Base-by-base conservation (phyloP, 2,329 filamentous ascomycete species). In the Cadophora gregata region DNA sequence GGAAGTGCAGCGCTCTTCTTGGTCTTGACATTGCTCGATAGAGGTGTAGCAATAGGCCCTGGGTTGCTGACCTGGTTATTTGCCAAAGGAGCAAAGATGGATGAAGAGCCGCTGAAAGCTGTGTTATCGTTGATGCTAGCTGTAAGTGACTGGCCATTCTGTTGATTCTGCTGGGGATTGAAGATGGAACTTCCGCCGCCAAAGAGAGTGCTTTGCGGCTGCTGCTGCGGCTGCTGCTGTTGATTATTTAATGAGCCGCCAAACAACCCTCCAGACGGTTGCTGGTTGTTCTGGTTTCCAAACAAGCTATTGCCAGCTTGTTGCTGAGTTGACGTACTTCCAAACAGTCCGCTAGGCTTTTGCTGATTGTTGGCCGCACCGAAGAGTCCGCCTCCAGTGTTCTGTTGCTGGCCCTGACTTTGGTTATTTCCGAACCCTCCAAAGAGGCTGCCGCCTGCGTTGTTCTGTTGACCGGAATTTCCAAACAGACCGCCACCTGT, bases 81-180 rank as follows among this genome's bases (percentile, higher is more conserved):
- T 72, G 84, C 84, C 19, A 97, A 81, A 62, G 89, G 90, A 36
- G 89, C 87, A 79, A 98, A 98, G 24, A 99, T 85, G 1, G 93
- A 93, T 55, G 92, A 88, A 62, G 92, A 93, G 48, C 96, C 96
- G 75, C 96, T 96, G 75, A 97, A 99, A 0, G 96, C 95, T 62
- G 92, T 93, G n/a, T 89, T 84, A 70, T 95, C 93, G 67, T 88
- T 89, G 64, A 96, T 86, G 68, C 93, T 96, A 5, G 93, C 90
- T 38, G 91, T 93, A 66, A 97, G 82, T 21, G 85, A 81, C 75
- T 91, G 88, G 19, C 85, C 85, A 24, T 53, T 67, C 59, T 84
- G 84, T 69, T 84, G 82, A 67, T 85, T 82, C 67, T 83, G 83
- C 68, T 85, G 84, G 0, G 78, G 82, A 24, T 87, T 86, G 59